Evolutionary conservation across 2,329 filamentous ascomycete species (phyloP).

Genomic region (Rutstroemia sp.): DNA sequence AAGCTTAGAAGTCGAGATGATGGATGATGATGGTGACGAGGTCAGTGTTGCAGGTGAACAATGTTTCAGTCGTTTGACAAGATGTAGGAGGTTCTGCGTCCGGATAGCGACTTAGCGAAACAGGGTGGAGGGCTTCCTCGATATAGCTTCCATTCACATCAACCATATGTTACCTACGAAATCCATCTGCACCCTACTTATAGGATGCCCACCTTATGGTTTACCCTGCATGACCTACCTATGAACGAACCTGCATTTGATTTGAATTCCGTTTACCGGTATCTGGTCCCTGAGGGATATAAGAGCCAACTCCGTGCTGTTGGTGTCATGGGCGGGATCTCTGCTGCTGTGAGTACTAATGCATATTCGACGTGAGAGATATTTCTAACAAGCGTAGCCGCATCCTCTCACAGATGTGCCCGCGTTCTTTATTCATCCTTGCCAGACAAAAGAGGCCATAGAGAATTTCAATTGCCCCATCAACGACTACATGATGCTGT

Average conservation of each 20-base stretch:
- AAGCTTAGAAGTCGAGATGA: slow-evolving; percentile 21
- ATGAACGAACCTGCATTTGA: slow-evolving; percentile 48
- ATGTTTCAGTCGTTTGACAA: slow-evolving; percentile 2
- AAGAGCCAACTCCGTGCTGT: slow-evolving; percentile 51
- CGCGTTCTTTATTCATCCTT: slow-evolving; percentile 88
- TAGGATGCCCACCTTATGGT: slow-evolving; percentile 68
- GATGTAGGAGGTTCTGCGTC: slow-evolving; percentile 21
- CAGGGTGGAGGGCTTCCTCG: slow-evolving; percentile 9
- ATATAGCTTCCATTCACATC: slow-evolving; percentile 29
- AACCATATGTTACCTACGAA: slow-evolving; percentile 51
- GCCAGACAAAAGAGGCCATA: slow-evolving; percentile 79
- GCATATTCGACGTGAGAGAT: background rate
- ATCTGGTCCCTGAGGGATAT: slow-evolving; percentile 60
- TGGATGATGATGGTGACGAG: slow-evolving; percentile 25
- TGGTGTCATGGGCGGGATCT: slow-evolving; percentile 66
- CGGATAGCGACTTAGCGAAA: background rate
- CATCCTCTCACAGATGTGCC: slow-evolving; percentile 75
- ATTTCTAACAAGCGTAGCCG: slow-evolving; percentile 22
- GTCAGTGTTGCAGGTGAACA: slow-evolving; percentile 15
- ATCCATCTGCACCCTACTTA: slow-evolving; percentile 71
- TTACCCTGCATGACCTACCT: slow-evolving; percentile 54
- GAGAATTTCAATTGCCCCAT: slow-evolving; percentile 49
- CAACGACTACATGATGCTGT: slow-evolving; percentile 72
- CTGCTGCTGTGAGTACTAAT: slow-evolving; percentile 59
- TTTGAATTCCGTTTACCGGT: slow-evolving; percentile 63